phyloP scores from a whole-genome alignment of 2,329 filamentous ascomycete species.

The Leptographium lundbergii region DNA sequence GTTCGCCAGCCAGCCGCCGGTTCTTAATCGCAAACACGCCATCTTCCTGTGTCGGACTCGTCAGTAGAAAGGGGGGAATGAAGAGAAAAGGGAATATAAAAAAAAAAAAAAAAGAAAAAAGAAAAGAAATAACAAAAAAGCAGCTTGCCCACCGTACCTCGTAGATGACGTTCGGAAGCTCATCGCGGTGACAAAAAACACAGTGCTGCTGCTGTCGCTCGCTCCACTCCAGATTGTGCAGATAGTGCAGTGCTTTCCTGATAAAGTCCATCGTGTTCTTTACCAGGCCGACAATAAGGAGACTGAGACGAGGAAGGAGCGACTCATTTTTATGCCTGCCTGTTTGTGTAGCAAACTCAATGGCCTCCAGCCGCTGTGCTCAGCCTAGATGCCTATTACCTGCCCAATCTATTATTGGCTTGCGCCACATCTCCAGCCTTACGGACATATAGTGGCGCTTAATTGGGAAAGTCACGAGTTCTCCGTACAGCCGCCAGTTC shows the following conservation, averaged over 20 bases:
- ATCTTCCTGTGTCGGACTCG: background rate
- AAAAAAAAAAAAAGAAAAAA: too few species aligned
- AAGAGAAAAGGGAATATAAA: too few species aligned
- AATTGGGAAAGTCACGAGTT: too few species aligned
- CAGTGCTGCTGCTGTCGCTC: background rate
- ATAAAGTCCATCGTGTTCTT: background rate
- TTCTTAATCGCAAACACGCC: background rate
- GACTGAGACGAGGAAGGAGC: background rate
- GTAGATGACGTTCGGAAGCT: background rate
- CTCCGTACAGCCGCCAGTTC: too few species aligned
- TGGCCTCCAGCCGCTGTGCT: too few species aligned
- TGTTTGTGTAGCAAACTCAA: too few species aligned
- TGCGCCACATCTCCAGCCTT: too few species aligned
- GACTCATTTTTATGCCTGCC: background rate
- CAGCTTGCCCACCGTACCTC: background rate
- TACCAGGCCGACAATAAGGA: background rate
- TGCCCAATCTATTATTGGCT: too few species aligned
- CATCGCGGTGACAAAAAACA: background rate
- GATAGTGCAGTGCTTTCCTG: background rate
- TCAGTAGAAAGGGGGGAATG: too few species aligned
- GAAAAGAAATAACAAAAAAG: too few species aligned
- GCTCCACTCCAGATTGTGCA: background rate
- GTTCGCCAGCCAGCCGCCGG: background rate
- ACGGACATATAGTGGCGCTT: too few species aligned
- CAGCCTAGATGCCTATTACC: too few species aligned